Evolutionary conservation across 1,284 basidiomycete species (phyloP).

Genomic region (Vanrija humicola): DNA sequence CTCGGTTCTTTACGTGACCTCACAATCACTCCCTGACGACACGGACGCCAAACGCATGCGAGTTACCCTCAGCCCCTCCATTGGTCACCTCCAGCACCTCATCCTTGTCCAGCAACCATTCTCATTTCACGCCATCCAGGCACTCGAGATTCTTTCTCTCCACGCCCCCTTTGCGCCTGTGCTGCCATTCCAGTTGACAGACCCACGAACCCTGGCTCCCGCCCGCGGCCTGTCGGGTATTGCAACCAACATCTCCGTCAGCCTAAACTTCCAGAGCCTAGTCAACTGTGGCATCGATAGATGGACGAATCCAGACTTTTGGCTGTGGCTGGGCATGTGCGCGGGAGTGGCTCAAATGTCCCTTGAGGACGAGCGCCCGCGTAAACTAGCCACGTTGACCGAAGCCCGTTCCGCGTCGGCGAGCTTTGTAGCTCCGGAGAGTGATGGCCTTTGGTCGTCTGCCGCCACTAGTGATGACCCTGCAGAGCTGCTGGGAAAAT

Average conservation of each 20-base stretch:
- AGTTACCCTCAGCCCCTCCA: constrained; percentile 6
- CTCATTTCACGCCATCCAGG: constrained; percentile 33
- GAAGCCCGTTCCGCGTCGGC: constrained; percentile 17
- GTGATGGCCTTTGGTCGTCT: constrained; percentile 20
- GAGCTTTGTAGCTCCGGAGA: constrained; percentile 23
- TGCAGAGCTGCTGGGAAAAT: constrained; percentile 27
- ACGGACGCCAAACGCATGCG: constrained; percentile 17
- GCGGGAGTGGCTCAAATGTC: constrained; percentile 11
- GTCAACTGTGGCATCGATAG: constrained; percentile 17
- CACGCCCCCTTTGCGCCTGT: constrained; percentile 36
- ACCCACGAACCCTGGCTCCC: constrained; percentile 26
- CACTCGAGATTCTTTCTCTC: constrained; percentile 31
- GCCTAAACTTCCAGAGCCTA: constrained; percentile 23
- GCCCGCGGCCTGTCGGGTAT: constrained; percentile 27
- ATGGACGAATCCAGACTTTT: constrained; percentile 26
- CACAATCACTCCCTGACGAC: constrained; percentile 22
- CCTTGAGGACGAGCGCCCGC: constrained; percentile 16
- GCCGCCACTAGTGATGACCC: constrained; percentile 18
- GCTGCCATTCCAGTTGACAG: constrained; percentile 30
- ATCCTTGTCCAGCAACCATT: constrained; percentile 28
- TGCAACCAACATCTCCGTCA: constrained; percentile 14
- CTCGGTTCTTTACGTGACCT: constrained; percentile 27
- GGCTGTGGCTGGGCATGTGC: constrained; percentile 29
- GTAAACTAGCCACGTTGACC: constrained; percentile 7
- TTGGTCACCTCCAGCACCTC: constrained; percentile 22